Evolutionary conservation across 176 grass and related monocot genomes (phyloP), one percentile per base, ranked within the genome.

Genomic region (Pontederia crassipes): DNA sequence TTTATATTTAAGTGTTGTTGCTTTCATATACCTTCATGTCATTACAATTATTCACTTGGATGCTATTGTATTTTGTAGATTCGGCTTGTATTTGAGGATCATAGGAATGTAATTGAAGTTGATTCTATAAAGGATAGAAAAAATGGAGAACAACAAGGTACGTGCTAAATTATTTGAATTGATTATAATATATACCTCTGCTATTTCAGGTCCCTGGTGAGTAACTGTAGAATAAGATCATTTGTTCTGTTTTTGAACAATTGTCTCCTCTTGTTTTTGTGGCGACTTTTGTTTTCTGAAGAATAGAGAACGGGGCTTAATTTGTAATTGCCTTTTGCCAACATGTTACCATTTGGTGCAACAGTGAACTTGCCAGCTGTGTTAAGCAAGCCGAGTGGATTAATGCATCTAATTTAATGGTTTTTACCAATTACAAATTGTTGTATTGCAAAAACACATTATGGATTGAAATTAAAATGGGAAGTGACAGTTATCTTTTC

Each of bases 91-190:
- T 98, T 98, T 78, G 93, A 98, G 85, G 81, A 98, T 27, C 93
- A 98, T 72, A 87, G 93, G 48, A 62, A 92, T 83, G 93, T 98
- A 70, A 65, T 98, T 66, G 93, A 98, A 85, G 93, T 98, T 52
- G 93, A 87, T 62, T 79, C 92, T 62, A 98, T 98, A 76, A 98
- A 85, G 72, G 93, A 92, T 85, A 91, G 80, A 59, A 92, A 98
- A 64, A 98, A 84, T 15, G 93, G 93, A 59, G 80, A 98, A 73
- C 87, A 98, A 74, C 87, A 90, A 98, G 93, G 93, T 98, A 74
- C 0, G 63, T 17, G 72, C 70, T 72, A 56, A 61, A 76, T 53
- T 10, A 49, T 54, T 81, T 68, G 80, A 45, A 32, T 28, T 68
- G 63, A 13, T 69, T 59, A 58, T 65, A 47, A 72, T 78, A 35